Evolutionary conservation across 169 alveolate genomes (phyloP), one percentile per base, ranked within the genome.

Genomic region (Plasmodium cynomolgi): DNA sequence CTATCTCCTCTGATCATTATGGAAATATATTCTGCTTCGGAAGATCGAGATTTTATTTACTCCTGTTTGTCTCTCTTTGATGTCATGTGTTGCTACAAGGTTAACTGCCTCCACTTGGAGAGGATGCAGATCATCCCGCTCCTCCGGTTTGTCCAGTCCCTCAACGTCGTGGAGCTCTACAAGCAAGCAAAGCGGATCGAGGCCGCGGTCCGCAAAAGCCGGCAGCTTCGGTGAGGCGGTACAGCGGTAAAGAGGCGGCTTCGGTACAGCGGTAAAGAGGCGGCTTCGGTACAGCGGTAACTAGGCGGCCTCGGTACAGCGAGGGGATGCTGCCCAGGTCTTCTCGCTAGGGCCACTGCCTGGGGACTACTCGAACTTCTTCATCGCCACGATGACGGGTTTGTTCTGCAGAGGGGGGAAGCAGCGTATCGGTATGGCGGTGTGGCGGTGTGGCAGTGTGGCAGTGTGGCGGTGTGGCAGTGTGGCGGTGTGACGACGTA

Each of bases 51-150:
- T 77, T 86, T 86, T 86, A 86, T 86, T 20, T 86, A 75, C 71
- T 86, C 93, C 44, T 17, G 81, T 17, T 58, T 86, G 81, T 54
- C 80, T 86, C 68, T 86, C 68, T 54, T 86, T 17, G 71, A 86
- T 23, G 71, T 41, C 17, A 33, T 86, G 26, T 37, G 44, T 37
- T 79, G 68, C 44, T 86, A 86, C 41, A 86, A 86, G 81, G 81
- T 33, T 9, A 86, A 86, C 15, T 86, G 93, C 29, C 44, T 77
- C 0, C 68, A 54, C 33, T 44, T 86, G 31, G 62, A 34, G 8
- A 9, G 37, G 39, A 44, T 86, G 72, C 37, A 86, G 62, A 86
- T 86, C 29, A 56, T 77, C 1, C 37, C 33, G 20, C 58, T 86
- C 41, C 68, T 86, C 72, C 33, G 23, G 33, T 86, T 86, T 58